Percentiles rank a stretch among this genome's conserved stretches.
Evolutionary conservation across 495 filamentous ascomycete genomes (phyloP).

Genomic region (Aspergillus funiculosus): DNA sequence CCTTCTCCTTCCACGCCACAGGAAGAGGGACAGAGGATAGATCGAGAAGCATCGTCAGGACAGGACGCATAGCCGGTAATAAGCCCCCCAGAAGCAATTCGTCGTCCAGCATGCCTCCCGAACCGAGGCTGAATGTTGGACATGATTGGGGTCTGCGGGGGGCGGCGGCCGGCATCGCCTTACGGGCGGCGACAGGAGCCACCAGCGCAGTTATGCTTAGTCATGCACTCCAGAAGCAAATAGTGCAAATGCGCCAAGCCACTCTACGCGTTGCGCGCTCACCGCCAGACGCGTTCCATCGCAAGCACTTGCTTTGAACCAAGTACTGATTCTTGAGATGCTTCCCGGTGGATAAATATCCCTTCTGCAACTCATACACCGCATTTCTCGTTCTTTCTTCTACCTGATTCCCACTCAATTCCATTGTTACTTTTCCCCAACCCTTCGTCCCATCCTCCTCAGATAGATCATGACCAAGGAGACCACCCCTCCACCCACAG

Average conservation of each 20-base stretch:
- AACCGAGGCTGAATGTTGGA: conserved; percentile 26
- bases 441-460: not conserved
- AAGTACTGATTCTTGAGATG: conserved; percentile 1
- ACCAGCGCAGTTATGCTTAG: conserved; percentile 2
- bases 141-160: conserved; percentile 15
- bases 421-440: not conserved
- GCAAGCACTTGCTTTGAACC: no score
- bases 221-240: conserved; percentile 12
- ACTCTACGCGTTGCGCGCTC: conserved; percentile 28
- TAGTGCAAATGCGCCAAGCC: conserved; percentile 13
- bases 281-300: conserved; percentile 33
- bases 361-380: conserved; percentile 5
- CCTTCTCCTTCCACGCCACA: conserved; percentile 46
- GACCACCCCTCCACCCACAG: conserved; percentile 35
- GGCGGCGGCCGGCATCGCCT: conserved; percentile 3
- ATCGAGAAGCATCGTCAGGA: conserved; percentile 1
- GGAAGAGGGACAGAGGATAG: conserved; percentile 37
- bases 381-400: conserved; percentile 7
- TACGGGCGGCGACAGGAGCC: not conserved
- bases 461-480: conserved; percentile 49
- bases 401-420: not conserved
- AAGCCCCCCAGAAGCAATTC: not conserved
- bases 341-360: not conserved
- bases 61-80: conserved; percentile 5
- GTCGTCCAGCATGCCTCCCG: conserved; percentile 9